These are phyloP conservation scores for Phialophora tarda DNA, from an alignment of 2,329 filamentous ascomycete species.

Conservation along the genomic window DNA sequence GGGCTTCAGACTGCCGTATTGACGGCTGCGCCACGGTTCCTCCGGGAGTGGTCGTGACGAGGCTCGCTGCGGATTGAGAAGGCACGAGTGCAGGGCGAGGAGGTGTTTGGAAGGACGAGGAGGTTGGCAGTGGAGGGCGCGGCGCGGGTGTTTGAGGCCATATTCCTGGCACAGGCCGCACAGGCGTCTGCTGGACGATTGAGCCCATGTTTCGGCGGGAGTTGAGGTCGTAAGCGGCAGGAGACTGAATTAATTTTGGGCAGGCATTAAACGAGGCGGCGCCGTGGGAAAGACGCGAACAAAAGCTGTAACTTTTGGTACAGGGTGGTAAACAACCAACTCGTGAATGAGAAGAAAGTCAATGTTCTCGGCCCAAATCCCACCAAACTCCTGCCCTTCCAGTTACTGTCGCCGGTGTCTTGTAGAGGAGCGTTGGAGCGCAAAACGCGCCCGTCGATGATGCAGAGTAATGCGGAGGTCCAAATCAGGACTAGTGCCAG, in stretches of 20 bases:
- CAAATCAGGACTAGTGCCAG: conserved; percentile 11
- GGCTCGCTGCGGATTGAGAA: conserved; percentile 16
- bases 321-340: background rate
- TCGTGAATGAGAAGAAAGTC: conserved; percentile 6
- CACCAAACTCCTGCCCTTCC: background rate
- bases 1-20: conserved; percentile 47
- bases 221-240: conserved; percentile 18
- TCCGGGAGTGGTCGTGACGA: conserved; percentile 21
- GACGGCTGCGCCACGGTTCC: conserved; percentile 28
- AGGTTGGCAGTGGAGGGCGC: conserved; percentile 46
- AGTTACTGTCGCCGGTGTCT: background rate
- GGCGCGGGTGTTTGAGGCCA: conserved; percentile 51
- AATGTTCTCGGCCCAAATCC: background rate
- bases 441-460: conserved; percentile 12
- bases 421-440: background rate
- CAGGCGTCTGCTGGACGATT: conserved; percentile 47
- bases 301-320: background rate
- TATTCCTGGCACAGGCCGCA: conserved; percentile 50
- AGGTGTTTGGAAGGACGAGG: conserved; percentile 44
- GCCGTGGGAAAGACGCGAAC: conserved; percentile 2
- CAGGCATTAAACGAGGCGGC: conserved; percentile 25
- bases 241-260: conserved; percentile 17
- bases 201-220: conserved; percentile 45
- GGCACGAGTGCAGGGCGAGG: conserved; percentile 34
- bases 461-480: conserved; percentile 7